Percentiles rank a stretch among this genome's conserved stretches.
These are phyloP conservation scores for Ploettnerulaceae sp. DNA, from an alignment of 2,329 filamentous ascomycete genomes.

Conservation along the genomic window DNA sequence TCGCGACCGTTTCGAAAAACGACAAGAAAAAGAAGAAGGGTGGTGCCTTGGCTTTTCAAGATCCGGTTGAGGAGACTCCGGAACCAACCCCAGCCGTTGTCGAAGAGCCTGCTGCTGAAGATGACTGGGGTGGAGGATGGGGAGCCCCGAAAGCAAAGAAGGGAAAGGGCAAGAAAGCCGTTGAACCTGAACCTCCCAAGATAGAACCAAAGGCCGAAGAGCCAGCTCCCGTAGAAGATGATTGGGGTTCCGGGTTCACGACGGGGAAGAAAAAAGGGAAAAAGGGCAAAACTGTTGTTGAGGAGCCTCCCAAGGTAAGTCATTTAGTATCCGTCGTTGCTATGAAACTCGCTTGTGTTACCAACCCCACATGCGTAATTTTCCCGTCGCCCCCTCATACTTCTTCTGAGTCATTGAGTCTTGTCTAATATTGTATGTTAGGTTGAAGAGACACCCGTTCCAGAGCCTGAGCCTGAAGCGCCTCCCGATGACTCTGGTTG, in stretches of 20 bases:
- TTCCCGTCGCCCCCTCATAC: too few species aligned
- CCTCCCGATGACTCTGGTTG: conserved; percentile 35
- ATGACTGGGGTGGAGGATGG: conserved; percentile 49
- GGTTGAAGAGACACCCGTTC: conserved; percentile 3
- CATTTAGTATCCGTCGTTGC: too few species aligned
- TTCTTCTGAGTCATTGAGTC: too few species aligned
- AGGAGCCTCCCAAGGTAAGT: conserved; percentile 29
- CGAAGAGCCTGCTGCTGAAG: conserved; percentile 32
- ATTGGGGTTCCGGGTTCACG: conserved; percentile 30
- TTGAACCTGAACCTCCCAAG: conserved; percentile 30
- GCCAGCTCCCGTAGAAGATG: conserved; percentile 22
- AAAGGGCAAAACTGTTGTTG: conserved; percentile 28
- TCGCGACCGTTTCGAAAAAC: conserved; percentile 37
- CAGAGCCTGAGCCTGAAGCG: conserved; percentile 10
- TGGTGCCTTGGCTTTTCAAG: conserved; percentile 21
- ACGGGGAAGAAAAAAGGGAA: conserved; percentile 42
- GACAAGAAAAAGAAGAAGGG: conserved; percentile 45
- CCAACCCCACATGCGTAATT: conserved; percentile 36
- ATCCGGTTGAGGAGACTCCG: conserved; percentile 26
- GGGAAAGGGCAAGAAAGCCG: conserved; percentile 33
- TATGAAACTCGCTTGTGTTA: conserved; percentile 28
- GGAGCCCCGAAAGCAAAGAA: conserved; percentile 47
- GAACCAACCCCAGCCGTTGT: conserved; percentile 25
- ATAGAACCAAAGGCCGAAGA: conserved; percentile 29
- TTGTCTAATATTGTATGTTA: conserved; percentile 23